These are phyloP conservation scores for Candida vartiovaarae DNA, from an alignment of 805 yeast species.

Conservation along the genomic window DNA sequence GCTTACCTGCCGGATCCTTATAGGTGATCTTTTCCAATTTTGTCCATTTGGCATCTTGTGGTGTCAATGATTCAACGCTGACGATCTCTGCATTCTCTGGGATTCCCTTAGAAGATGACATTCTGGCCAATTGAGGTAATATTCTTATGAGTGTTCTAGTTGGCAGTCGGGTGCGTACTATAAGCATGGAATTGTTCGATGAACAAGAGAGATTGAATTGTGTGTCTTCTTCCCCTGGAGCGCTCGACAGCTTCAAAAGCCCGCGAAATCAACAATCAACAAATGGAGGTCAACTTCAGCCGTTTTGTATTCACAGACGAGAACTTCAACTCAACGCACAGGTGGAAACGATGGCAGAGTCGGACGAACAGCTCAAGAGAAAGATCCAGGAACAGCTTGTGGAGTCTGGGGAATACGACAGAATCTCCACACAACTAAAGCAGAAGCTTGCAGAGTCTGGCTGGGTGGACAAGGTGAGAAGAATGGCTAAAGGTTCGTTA, in stretches of 20 bases:
- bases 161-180: too few species aligned
- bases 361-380: constrained; percentile 33
- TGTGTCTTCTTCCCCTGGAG: too few species aligned
- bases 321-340: too few species aligned
- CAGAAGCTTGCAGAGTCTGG: constrained; percentile 68
- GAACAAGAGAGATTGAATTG: too few species aligned
- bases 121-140: constrained; percentile 1
- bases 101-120: constrained; percentile 23
- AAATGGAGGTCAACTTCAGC: too few species aligned
- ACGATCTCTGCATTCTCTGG: constrained; percentile 31
- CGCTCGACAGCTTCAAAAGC: too few species aligned
- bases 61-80: constrained; percentile 23
- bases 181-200: too few species aligned
- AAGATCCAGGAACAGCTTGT: constrained; percentile 67
- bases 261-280: too few species aligned
- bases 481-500: constrained; percentile 44
- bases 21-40: constrained; percentile 61
- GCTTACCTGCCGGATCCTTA: constrained; percentile 61
- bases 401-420: constrained; percentile 72
- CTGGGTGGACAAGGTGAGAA: constrained; percentile 74
- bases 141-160: neutral
- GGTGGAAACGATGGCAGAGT: constrained; percentile 3
- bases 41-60: constrained; percentile 58
- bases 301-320: too few species aligned
- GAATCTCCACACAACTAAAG: constrained; percentile 34